phyloP scores from a whole-genome alignment of 2,329 filamentous ascomycete genomes.

The Drechmeria coniospora region DNA sequence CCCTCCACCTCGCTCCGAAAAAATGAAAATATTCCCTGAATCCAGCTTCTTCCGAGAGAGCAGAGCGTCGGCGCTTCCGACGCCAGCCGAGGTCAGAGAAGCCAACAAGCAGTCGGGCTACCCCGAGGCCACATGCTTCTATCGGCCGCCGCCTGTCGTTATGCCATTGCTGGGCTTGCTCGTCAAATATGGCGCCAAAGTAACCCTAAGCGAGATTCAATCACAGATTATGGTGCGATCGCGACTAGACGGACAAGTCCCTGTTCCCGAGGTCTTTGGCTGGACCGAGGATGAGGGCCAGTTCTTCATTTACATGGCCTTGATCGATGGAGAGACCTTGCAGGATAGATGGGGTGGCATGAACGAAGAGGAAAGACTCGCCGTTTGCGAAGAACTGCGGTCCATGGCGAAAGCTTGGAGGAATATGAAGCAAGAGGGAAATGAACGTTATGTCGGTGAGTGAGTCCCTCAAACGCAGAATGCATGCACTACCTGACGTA shows the following conservation, averaged over 20 bases:
- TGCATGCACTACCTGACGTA: constrained; percentile 3
- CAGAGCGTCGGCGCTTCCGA: constrained; percentile 11
- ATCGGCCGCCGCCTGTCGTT: constrained; percentile 14
- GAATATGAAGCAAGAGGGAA: constrained; percentile 5
- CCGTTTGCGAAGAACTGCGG: constrained; percentile 16
- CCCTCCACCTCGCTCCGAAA: background rate
- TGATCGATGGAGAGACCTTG: constrained; percentile 9
- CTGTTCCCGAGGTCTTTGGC: constrained; percentile 20
- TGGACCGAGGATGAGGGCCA: constrained; percentile 8
- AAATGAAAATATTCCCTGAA: background rate
- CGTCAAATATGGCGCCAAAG: constrained; percentile 19
- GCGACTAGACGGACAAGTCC: constrained; percentile 9
- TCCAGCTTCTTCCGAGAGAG: constrained; percentile 10
- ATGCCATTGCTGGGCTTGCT: constrained; percentile 16
- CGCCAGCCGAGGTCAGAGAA: constrained; percentile 13
- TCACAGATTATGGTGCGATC: constrained; percentile 14
- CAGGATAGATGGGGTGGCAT: constrained; percentile 7
- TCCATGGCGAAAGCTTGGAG: constrained; percentile 8
- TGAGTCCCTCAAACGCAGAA: constrained; percentile 3
- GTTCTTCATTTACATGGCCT: constrained; percentile 13
- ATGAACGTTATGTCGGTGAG: constrained; percentile 8
- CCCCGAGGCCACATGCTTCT: constrained; percentile 7
- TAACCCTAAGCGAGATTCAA: constrained; percentile 13
- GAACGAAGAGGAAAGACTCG: constrained; percentile 7
- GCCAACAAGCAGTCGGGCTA: constrained; percentile 10